Base-by-base conservation (phyloP, 148 eudicot species). In the Simmondsia chinensis region DNA sequence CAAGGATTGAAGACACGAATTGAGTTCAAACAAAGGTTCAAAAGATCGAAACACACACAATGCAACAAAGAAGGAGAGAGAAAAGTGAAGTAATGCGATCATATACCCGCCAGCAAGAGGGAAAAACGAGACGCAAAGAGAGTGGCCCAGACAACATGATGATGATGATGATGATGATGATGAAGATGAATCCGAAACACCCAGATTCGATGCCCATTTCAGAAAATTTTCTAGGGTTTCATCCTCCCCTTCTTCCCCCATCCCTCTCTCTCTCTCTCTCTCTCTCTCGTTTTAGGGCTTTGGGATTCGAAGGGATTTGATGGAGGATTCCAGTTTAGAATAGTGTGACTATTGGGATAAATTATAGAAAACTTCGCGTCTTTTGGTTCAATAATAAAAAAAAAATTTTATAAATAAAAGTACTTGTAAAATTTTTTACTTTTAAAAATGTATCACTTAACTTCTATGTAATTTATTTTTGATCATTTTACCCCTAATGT, bases 71-170 rank as follows among this genome's bases (percentile, higher is more conserved):
- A 18, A 12, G 20, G 25, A 30, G 7, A 28, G 12, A 18, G 16
- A 10, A n/a, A 50, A 56, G 18, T 34, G 20, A 42, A 20, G 32
- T 2, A 20, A 12, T 30, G 33, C 20, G 23, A 7, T 9, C 12
- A 43, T 44, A 21, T 57, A 87, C 96, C 96, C 96, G 57, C 96
- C 96, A 28, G 80, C 72, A 30, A 49, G 28, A 7, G 94, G 86
- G 50, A 88, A 88, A 45, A 48, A 20, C 7, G 89, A 68, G 41
- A 88, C 52, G 46, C 40, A 47, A 48, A 88, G 76, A 34, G 87
- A 59, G 12, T 80, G 76, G 19, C 77, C 74, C 30, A 88, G 44
- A 64, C 85, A 65, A 10, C 60, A 52, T 17, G 51, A 30, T 4
- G 64, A 57, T 0, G 40, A 17, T 3, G 39, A 7, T 3, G 61